phyloP scores from a whole-genome alignment of 2,329 filamentous ascomycete genomes.

The Juglanconis oblonga region DNA sequence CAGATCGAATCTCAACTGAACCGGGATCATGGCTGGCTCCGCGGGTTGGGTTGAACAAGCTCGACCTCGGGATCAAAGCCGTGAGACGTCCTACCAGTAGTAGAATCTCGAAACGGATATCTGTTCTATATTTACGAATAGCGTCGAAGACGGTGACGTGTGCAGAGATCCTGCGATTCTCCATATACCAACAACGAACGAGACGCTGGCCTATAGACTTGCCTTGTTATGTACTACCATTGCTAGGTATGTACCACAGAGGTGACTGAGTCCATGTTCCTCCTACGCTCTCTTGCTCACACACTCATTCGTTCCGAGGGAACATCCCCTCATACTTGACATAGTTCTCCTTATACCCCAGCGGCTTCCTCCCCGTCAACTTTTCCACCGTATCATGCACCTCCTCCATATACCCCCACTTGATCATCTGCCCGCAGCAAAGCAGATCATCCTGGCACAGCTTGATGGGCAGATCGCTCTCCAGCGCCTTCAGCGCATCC shows the following conservation, averaged over 20 bases:
- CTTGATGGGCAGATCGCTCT: conserved; percentile 19
- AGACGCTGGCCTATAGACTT: no score
- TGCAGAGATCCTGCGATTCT: no score
- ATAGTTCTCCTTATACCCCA: conserved; percentile 13
- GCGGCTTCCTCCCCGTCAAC: conserved; percentile 14
- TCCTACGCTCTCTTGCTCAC: neutral
- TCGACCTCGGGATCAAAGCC: neutral
- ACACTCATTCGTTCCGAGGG: conserved; percentile 4
- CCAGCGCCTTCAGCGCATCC: conserved; percentile 16
- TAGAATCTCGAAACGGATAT: neutral
- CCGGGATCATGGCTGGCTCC: neutral
- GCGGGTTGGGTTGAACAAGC: neutral
- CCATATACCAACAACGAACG: no score
- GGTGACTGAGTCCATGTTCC: no score
- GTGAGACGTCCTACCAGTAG: neutral
- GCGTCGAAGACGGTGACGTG: no score
- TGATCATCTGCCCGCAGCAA: conserved; percentile 19
- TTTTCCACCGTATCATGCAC: conserved; percentile 14
- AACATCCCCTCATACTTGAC: conserved; percentile 15
- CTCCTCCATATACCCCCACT: conserved; percentile 9
- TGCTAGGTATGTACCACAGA: no score
- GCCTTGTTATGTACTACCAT: no score
- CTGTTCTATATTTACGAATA: no score
- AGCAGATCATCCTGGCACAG: conserved; percentile 21
- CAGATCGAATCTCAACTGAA: neutral